Base-by-base conservation (phyloP, 495 filamentous ascomycete species). In the Aspergillus indologenus region DNA sequence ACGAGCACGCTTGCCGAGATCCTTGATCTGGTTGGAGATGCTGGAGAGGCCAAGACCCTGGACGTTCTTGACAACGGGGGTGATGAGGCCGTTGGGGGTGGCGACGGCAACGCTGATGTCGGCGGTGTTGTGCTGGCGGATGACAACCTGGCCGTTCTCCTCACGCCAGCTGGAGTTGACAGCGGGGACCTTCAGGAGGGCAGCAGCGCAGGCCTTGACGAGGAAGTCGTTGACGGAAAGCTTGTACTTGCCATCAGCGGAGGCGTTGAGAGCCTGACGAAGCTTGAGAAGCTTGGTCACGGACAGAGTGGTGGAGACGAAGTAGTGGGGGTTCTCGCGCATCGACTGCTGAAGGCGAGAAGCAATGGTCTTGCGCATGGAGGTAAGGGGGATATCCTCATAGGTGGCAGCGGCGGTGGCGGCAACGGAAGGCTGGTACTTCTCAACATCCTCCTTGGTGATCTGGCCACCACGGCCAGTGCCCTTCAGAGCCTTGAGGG, bases 221-320 rank as follows among this genome's bases (percentile, higher is more conserved):
- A 99, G 81, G 84, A 99, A 99, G 78, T 99, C 94, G 73, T 99
- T 99, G 76, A 99, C 89, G 17, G 91, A 96, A 34, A 99, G 90
- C 84, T 96, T 98, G 85, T 96, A 98, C 71, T 90, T 87, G 75
- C 94, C 94, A 50, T 95, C 89, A 8, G 90, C 76, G 21, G 88
- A 85, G 68, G 85, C 82, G 77, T 99, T 99, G 59, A 99, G 86
- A 45, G 94, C 91, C 77, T 91, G 86, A 67, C 94, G 92, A 57
- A 99, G 90, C 79, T 96, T 97, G 55, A 96, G 75, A 21, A 99
- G 89, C 83, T 98, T 98, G 67, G 80, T 81, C 50, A 98, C 94
- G 29, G 92, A 97, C 64, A 98, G 81, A 52, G 83, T 83, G 59
- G 88, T 83, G 62, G 89, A 87, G 65, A 99, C 94, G 71, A 94